phyloP scores from a whole-genome alignment of 306 rosid species.

The Ammopiptanthus mongolicus region DNA sequence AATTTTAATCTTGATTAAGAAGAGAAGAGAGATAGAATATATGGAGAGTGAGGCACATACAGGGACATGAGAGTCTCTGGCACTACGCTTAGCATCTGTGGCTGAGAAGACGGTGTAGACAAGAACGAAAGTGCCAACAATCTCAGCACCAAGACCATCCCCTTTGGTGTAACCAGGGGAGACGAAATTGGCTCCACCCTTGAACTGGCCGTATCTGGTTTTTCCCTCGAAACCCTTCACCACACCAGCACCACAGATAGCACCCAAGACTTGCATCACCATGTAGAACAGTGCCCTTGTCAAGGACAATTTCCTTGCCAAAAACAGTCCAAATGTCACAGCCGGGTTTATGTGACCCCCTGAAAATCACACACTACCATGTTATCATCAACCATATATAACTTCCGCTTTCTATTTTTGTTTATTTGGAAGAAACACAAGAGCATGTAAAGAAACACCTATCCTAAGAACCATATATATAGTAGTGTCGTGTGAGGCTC shows the following conservation, averaged over 20 bases:
- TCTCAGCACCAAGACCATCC: slow-evolving; percentile 52
- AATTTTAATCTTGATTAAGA: background rate
- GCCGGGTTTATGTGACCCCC: slow-evolving; percentile 50
- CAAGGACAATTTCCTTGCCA: slow-evolving; percentile 84
- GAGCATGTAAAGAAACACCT: too few species aligned
- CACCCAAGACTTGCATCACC: slow-evolving; percentile 79
- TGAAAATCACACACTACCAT: background rate
- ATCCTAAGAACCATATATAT: too few species aligned
- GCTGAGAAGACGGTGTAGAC: slow-evolving; percentile 76
- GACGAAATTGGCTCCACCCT: slow-evolving; percentile 77
- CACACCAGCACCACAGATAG: slow-evolving; percentile 49
- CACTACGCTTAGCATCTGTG: slow-evolving; percentile 90
- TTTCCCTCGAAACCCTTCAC: slow-evolving; percentile 46
- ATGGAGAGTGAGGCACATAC: slow-evolving; percentile 33
- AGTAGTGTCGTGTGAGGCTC: too few species aligned
- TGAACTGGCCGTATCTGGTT: background rate
- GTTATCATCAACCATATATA: too few species aligned
- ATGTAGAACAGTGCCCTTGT: slow-evolving; percentile 80
- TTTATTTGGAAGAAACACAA: too few species aligned
- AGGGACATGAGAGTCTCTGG: slow-evolving; percentile 58
- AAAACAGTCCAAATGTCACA: slow-evolving; percentile 69
- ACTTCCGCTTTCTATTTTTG: too few species aligned
- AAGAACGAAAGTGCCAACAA: slow-evolving; percentile 42
- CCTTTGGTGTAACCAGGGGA: slow-evolving; percentile 78
- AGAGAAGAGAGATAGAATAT: too few species aligned